A percentile compares a stretch with the other conserved stretches of the same genome.
phyloP scores from a whole-genome alignment of 306 rosid genomes.

The Fragaria iinumae region DNA sequence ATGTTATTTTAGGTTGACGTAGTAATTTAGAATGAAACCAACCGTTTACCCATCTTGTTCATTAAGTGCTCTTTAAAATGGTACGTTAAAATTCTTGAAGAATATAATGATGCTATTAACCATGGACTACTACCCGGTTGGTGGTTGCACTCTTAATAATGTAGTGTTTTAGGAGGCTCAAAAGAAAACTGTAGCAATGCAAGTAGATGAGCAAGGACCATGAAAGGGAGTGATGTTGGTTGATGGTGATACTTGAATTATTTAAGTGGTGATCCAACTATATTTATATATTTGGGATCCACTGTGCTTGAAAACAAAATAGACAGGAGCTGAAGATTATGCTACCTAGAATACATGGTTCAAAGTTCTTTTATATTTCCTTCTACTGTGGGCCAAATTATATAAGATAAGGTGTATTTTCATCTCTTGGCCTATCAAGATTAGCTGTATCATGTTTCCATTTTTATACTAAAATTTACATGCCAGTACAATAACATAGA shows the following conservation, averaged over 20 bases:
- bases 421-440: conserved; percentile 10
- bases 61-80: too few species aligned
- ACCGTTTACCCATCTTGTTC: too few species aligned
- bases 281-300: neutral
- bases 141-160: neutral
- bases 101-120: neutral
- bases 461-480: neutral
- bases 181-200: neutral
- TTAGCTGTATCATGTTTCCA: conserved; percentile 12
- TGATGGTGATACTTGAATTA: conserved; percentile 6
- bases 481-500: neutral
- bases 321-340: neutral
- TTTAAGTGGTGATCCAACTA: neutral
- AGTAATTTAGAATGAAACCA: too few species aligned
- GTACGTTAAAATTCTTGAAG: too few species aligned
- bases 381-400: neutral
- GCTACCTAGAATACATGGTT: neutral
- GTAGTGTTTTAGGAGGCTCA: neutral
- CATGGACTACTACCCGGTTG: neutral
- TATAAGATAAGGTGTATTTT: neutral
- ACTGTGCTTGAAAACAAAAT: neutral
- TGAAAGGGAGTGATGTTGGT: neutral
- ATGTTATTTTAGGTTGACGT: too few species aligned
- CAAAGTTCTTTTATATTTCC: neutral
- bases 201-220: neutral